A percentile compares a stretch with the other conserved stretches of the same genome.
phyloP scores from a whole-genome alignment of 257 asterid species.

The Knoxia roxburghii region DNA sequence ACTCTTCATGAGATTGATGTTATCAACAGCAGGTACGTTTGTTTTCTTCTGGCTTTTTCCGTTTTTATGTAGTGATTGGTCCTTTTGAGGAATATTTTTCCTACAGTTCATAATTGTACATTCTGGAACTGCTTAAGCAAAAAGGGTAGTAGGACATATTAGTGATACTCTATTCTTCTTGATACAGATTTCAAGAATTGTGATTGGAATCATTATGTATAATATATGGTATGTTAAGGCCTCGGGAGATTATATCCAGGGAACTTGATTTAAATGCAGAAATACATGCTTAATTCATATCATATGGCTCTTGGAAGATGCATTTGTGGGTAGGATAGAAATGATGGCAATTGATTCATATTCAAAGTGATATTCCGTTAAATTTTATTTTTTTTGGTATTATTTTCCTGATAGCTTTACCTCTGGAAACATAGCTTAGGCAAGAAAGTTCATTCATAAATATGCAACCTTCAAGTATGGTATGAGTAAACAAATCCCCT shows the following conservation, averaged over 20 bases:
- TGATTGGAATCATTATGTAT: background rate
- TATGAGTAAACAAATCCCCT: background rate
- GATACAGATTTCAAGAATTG: background rate
- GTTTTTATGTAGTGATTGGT: background rate
- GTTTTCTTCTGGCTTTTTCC: background rate
- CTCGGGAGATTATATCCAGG: background rate
- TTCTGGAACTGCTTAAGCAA: background rate
- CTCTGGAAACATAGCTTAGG: background rate
- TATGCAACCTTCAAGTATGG: background rate
- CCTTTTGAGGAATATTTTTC: background rate
- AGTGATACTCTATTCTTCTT: background rate
- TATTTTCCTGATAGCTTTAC: no score
- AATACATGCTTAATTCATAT: no score
- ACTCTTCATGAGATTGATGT: conserved; percentile 92
- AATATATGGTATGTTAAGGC: background rate
- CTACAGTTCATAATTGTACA: background rate
- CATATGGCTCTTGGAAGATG: no score
- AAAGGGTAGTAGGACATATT: background rate
- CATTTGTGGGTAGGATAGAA: no score
- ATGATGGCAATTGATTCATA: no score
- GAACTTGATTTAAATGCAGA: background rate
- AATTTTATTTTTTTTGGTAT: no score
- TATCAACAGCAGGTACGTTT: conserved; percentile 75
- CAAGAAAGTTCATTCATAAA: background rate
- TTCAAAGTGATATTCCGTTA: no score